Conservation (phyloP, 2,329 filamentous ascomycete species). For the Chaetomium sp. region DNA sequence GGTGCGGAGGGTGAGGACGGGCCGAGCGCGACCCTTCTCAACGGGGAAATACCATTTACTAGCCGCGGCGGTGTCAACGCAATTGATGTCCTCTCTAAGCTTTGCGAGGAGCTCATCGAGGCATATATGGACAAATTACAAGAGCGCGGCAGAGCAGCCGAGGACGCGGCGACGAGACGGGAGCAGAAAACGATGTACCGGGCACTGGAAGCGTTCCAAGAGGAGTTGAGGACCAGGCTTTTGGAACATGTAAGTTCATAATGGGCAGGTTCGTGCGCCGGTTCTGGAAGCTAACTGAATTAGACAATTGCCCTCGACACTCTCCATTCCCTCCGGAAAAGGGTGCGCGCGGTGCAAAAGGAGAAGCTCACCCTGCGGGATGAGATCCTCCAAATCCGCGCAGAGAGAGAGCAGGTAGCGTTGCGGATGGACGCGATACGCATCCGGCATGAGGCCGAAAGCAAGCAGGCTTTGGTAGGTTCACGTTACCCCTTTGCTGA, state of each 20-base stretch:
- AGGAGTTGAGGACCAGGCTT: constrained; percentile 58
- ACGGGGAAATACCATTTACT: constrained; percentile 55
- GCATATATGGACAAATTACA: constrained; percentile 52
- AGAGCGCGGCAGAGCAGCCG: constrained; percentile 46
- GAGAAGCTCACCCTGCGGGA: constrained; percentile 60
- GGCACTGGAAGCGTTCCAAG: constrained; percentile 60
- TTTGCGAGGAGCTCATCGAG: constrained; percentile 63
- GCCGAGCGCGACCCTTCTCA: constrained; percentile 49
- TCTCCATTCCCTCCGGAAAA: constrained; percentile 58
- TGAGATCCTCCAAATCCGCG: constrained; percentile 60
- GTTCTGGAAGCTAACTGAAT: not conserved
- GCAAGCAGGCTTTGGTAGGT: constrained; percentile 54
- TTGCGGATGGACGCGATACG: constrained; percentile 65
- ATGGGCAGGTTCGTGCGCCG: not conserved
- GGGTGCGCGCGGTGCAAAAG: constrained; percentile 58
- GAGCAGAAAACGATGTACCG: constrained; percentile 58
- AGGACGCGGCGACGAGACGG: constrained; percentile 51
- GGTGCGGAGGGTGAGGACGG: constrained; percentile 48
- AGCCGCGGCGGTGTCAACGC: constrained; percentile 60
- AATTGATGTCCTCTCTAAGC: constrained; percentile 62
- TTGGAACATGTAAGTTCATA: constrained; percentile 59
- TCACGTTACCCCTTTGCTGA: not conserved
- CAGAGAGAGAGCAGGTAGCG: constrained; percentile 63
- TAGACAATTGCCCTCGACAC: constrained; percentile 63
- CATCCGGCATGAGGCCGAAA: constrained; percentile 59